phyloP scores from a whole-genome alignment of 345 rosid species.

The Brassica nigra region DNA sequence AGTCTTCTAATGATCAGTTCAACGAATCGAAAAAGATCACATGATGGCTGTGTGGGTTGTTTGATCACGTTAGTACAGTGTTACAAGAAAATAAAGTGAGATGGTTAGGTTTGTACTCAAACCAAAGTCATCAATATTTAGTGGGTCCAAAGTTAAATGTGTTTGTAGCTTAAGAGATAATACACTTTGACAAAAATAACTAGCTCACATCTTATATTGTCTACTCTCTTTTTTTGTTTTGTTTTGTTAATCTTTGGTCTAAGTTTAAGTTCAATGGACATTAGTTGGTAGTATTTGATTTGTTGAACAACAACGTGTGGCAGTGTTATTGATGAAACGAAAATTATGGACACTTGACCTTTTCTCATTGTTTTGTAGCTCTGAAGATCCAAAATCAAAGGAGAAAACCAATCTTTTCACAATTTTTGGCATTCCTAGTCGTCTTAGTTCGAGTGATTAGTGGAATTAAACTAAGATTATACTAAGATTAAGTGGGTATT shows the following conservation, averaged over 20 bases:
- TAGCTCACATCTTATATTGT: not conserved
- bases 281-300: constrained; percentile 24
- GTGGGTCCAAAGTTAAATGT: constrained; percentile 36
- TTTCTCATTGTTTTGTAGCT: constrained; percentile 19
- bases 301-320: constrained; percentile 40
- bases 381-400: constrained; percentile 35
- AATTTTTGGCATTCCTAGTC: not conserved
- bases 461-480: constrained; percentile 18
- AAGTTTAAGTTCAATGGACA: not conserved
- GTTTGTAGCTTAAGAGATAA: not conserved
- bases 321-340: constrained; percentile 40
- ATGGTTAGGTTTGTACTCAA: constrained; percentile 36
- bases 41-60: constrained; percentile 31
- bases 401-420: constrained; percentile 14
- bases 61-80: constrained; percentile 34
- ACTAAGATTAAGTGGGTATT: constrained; percentile 9
- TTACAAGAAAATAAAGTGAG: constrained; percentile 6
- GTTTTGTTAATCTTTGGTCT: not conserved
- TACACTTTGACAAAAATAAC: not conserved
- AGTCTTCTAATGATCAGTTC: constrained; percentile 6
- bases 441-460: constrained; percentile 22
- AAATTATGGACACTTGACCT: constrained; percentile 34
- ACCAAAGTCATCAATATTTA: constrained; percentile 11
- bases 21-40: constrained; percentile 32
- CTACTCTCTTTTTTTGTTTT: not conserved